Evolutionary conservation across 106 monocot genomes (phyloP).

Genomic region (Phalaenopsis equestris): DNA sequence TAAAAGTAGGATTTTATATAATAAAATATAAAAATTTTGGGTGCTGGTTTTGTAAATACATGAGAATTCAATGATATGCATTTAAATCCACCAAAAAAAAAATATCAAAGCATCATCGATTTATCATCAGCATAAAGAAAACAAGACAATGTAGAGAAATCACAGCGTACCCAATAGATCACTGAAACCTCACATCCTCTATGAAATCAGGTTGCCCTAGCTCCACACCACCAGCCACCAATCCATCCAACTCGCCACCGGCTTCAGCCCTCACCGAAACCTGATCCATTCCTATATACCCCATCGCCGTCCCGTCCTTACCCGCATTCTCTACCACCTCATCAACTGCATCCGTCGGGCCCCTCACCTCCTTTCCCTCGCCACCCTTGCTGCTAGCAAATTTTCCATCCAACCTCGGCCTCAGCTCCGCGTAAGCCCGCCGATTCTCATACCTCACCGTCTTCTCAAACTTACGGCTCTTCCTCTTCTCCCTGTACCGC

Average conservation of each 20-base stretch:
- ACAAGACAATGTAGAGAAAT: too few species aligned
- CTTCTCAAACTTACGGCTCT: conserved; percentile 20
- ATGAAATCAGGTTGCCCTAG: conserved; percentile 9
- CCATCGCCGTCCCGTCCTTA: neutral
- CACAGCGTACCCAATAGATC: conserved; percentile 3
- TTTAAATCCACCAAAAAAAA: too few species aligned
- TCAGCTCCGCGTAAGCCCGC: conserved; percentile 22
- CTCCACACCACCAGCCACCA: conserved; percentile 1
- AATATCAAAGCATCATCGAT: too few species aligned
- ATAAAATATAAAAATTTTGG: too few species aligned
- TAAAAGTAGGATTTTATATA: too few species aligned
- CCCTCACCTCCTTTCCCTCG: neutral
- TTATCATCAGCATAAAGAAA: too few species aligned
- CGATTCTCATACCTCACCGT: conserved; percentile 23
- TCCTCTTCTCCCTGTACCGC: conserved; percentile 30
- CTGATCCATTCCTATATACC: neutral
- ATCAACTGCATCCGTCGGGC: neutral
- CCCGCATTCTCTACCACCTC: neutral
- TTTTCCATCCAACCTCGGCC: conserved; percentile 21
- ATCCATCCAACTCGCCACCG: neutral
- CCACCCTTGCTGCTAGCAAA: conserved; percentile 7
- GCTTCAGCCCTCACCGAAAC: neutral
- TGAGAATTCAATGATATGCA: too few species aligned
- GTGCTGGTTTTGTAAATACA: too few species aligned
- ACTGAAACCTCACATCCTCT: conserved; percentile 10